Evolutionary conservation across 2,329 filamentous ascomycete species (phyloP).

Genomic region (Alternaria arbusti): DNA sequence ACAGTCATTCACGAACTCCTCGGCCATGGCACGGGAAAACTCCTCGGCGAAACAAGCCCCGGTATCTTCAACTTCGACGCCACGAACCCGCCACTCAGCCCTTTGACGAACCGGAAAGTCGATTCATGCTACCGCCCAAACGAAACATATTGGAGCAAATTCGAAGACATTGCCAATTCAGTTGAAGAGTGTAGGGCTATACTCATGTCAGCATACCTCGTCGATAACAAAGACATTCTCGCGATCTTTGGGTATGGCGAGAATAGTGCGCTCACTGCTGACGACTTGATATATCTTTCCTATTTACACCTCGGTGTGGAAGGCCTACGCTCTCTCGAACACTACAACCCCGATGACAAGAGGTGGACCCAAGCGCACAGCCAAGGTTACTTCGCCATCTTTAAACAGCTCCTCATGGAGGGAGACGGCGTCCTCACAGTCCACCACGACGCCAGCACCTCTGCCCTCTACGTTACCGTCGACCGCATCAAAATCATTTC

Average conservation of each 20-base stretch:
- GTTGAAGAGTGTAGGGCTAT: neutral
- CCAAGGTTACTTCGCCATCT: neutral
- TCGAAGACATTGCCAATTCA: neutral
- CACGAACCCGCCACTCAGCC: neutral
- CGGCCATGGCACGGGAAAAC: neutral
- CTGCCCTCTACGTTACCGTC: neutral
- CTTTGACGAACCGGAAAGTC: neutral
- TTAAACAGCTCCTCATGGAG: neutral
- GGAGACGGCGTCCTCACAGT: neutral
- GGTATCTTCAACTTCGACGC: neutral
- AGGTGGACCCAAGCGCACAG: neutral
- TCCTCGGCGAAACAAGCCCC: neutral
- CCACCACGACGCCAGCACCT: neutral
- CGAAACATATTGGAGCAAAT: neutral
- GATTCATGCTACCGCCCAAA: neutral
- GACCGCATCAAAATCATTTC: neutral
- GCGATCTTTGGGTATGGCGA: neutral
- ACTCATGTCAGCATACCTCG: neutral
- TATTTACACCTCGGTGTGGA: neutral
- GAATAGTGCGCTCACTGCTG: accelerated
- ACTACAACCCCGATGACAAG: neutral
- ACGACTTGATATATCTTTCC: accelerated
- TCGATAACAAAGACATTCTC: neutral
- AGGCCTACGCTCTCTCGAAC: neutral
- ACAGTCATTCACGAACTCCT: neutral